Percentiles rank a stretch among this genome's conserved stretches.
Evolutionary conservation across 495 filamentous ascomycete species (phyloP).

Genomic region (Hypoxylon rickii): DNA sequence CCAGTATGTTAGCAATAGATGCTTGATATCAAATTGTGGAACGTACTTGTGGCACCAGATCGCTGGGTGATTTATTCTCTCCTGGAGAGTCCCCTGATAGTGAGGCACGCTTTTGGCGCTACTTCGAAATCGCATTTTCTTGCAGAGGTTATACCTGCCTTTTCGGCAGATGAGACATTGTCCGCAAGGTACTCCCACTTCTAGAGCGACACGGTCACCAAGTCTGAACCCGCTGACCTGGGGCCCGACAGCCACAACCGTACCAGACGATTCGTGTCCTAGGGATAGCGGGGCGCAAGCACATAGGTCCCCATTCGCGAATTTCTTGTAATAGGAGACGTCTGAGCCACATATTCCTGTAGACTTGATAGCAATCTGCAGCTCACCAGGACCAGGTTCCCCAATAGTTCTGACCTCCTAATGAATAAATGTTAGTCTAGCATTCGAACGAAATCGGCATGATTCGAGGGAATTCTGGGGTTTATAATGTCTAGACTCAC

Average conservation of each 20-base stretch:
- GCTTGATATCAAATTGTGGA: neutral
- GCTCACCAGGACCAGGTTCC: conserved; percentile 56
- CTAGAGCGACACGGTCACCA: conserved; percentile 85
- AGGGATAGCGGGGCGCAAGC: conserved; percentile 73
- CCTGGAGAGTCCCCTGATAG: conserved; percentile 88
- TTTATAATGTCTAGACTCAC: conserved; percentile 41
- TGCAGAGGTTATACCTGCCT: conserved; percentile 89
- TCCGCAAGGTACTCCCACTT: conserved; percentile 83
- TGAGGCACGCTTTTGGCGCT: conserved; percentile 84
- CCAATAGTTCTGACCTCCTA: conserved; percentile 55
- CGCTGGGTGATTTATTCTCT: conserved; percentile 85
- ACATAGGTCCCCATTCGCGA: conserved; percentile 81
- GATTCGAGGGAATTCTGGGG: conserved; percentile 26
- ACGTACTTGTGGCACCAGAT: conserved; percentile 72
- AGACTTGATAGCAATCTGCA: conserved; percentile 74
- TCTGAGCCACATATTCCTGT: conserved; percentile 86
- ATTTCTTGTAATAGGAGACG: conserved; percentile 84
- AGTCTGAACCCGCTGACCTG: conserved; percentile 55
- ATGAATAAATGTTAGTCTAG: conserved; percentile 6
- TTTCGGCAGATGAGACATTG: conserved; percentile 73
- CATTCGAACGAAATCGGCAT: neutral
- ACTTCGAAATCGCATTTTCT: conserved; percentile 78
- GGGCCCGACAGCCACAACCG: conserved; percentile 66
- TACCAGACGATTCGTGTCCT: conserved; percentile 79
- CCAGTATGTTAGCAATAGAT: conserved; percentile 36